Conservation (phyloP, 306 rosid genomes). For the Lablab purpureus region DNA sequence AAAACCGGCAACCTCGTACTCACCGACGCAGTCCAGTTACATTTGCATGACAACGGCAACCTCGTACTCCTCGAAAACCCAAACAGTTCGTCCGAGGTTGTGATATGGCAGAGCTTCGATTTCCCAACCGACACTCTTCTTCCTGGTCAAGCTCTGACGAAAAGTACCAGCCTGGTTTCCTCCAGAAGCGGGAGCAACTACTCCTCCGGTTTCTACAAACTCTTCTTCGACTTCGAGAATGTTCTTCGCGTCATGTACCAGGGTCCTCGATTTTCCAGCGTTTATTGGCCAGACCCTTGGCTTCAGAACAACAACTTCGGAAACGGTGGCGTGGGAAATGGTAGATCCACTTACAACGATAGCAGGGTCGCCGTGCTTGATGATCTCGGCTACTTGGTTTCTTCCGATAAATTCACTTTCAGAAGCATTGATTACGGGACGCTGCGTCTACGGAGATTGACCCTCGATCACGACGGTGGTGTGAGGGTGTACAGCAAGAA, state of each 20-base stretch:
- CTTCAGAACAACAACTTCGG: constrained; percentile 19
- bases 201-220: constrained; percentile 37
- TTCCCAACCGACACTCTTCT: constrained; percentile 39
- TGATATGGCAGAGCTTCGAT: constrained; percentile 40
- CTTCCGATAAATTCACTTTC: constrained; percentile 18
- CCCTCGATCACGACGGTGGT: constrained; percentile 35
- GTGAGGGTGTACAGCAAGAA: constrained; percentile 16
- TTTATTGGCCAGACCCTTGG: constrained; percentile 36
- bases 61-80: constrained; percentile 1
- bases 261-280: not conserved
- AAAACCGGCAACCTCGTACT: constrained; percentile 30
- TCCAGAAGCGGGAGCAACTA: not conserved
- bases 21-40: not conserved
- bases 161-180: constrained; percentile 17
- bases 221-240: constrained; percentile 31
- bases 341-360: constrained; percentile 17
- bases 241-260: constrained; percentile 28
- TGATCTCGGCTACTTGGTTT: not conserved
- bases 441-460: constrained; percentile 1
- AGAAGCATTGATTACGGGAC: not conserved
- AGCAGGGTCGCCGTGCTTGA: constrained; percentile 3
- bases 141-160: not conserved
- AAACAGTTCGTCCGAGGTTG: not conserved
- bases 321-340: not conserved
- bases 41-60: not conserved